These are phyloP conservation scores for Cladosporium sp. DNA, from an alignment of 2,329 filamentous ascomycete genomes.

Conservation along the genomic window DNA sequence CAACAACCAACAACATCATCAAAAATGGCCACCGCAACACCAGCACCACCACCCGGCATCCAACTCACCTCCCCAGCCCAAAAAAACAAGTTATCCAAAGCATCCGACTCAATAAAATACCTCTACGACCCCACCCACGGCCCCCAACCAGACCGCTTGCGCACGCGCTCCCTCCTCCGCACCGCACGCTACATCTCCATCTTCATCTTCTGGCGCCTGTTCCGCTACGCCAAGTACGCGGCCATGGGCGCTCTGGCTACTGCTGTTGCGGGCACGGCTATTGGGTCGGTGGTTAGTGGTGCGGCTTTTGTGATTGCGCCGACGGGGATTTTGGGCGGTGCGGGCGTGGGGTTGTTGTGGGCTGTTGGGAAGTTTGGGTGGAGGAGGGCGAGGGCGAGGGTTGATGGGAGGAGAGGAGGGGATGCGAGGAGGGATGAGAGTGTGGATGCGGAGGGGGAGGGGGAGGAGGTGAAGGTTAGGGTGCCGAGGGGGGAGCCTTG, in stretches of 20 bases:
- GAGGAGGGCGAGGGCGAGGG: conserved; percentile 36
- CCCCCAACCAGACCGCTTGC: conserved; percentile 36
- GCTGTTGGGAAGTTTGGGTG: conserved; percentile 41
- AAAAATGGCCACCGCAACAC: not conserved
- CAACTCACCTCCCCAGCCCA: not conserved
- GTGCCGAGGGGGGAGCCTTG: conserved; percentile 20
- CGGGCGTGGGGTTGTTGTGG: conserved; percentile 41
- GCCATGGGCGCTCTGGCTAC: conserved; percentile 43
- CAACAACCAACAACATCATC: not conserved
- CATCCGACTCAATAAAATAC: conserved; percentile 38
- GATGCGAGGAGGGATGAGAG: conserved; percentile 31
- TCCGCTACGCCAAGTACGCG: conserved; percentile 47
- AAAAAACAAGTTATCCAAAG: conserved; percentile 18
- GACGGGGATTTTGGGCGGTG: conserved; percentile 42
- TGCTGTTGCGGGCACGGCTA: conserved; percentile 40
- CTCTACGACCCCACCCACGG: conserved; percentile 38
- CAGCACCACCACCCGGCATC: not conserved
- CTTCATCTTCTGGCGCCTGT: conserved; percentile 45
- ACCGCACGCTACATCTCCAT: conserved; percentile 40
- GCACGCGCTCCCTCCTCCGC: conserved; percentile 43
- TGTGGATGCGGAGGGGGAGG: conserved; percentile 25
- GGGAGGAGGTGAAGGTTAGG: conserved; percentile 2
- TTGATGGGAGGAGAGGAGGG: conserved; percentile 19
- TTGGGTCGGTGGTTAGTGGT: conserved; percentile 40
- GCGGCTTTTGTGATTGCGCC: conserved; percentile 45